A percentile compares a stretch with the other conserved stretches of the same genome.
These are phyloP conservation scores for Blastobotrys ciferrii DNA, from an alignment of 1,139 yeast genomes.

Conservation along the genomic window DNA sequence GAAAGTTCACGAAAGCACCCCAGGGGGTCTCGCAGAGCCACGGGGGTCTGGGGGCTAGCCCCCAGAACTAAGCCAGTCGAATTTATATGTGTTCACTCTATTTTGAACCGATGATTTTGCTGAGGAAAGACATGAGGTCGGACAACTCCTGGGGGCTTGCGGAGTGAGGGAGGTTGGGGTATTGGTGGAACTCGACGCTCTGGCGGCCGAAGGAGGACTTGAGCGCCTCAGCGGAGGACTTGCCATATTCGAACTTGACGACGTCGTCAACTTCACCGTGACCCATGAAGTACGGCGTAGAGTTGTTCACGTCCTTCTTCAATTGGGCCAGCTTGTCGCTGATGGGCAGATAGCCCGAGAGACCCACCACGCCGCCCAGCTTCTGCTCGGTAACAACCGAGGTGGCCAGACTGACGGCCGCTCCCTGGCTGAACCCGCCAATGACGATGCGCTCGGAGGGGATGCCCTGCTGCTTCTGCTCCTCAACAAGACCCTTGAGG, in stretches of 20 bases:
- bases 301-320: slow-evolving; percentile 42
- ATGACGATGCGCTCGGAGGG: slow-evolving; percentile 69
- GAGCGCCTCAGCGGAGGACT: slow-evolving; percentile 40
- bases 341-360: slow-evolving; percentile 77
- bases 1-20: too few relatives aligned
- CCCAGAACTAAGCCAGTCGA: too few relatives aligned
- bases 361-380: slow-evolving; percentile 73
- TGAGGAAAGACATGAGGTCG: slow-evolving; percentile 57
- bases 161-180: slow-evolving; percentile 65
- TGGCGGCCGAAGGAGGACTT: slow-evolving; percentile 51
- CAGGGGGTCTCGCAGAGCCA: too few relatives aligned
- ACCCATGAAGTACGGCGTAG: slow-evolving; percentile 82
- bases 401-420: slow-evolving; percentile 67
- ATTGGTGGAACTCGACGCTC: slow-evolving; percentile 55
- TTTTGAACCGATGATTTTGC: slow-evolving; percentile 20
- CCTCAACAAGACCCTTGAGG: slow-evolving; percentile 54
- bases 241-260: slow-evolving; percentile 51
- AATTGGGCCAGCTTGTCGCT: slow-evolving; percentile 39
- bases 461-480: slow-evolving; percentile 63
- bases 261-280: slow-evolving; percentile 82
- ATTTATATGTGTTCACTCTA: too few relatives aligned
- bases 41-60: too few relatives aligned
- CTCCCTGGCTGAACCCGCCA: slow-evolving; percentile 97
- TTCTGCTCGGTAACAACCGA: slow-evolving; percentile 46
- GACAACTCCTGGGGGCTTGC: slow-evolving; percentile 63